phyloP scores from a whole-genome alignment of 495 filamentous ascomycete genomes.

The Evernia prunastri region DNA sequence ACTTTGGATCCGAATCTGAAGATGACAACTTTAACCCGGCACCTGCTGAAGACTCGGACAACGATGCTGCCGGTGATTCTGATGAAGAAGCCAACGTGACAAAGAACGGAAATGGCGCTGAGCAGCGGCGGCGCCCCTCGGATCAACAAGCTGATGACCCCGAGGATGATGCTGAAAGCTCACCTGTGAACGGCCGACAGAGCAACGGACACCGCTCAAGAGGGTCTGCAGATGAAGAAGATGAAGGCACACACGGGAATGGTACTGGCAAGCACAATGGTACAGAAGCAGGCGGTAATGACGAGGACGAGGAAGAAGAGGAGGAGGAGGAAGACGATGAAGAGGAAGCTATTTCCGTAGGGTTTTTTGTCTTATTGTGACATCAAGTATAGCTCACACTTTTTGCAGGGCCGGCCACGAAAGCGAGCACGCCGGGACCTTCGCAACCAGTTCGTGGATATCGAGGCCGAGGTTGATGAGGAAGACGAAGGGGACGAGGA shows the following conservation, averaged over 20 bases:
- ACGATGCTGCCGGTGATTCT: constrained; percentile 43
- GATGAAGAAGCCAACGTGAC: constrained; percentile 17
- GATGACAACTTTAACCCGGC: constrained; percentile 78
- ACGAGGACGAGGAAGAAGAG: constrained; percentile 44
- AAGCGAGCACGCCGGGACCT: constrained; percentile 67
- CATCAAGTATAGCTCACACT: constrained; percentile 12
- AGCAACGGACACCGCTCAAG: constrained; percentile 2
- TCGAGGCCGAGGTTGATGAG: constrained; percentile 93
- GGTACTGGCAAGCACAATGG: constrained; percentile 42
- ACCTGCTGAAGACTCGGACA: constrained; percentile 60
- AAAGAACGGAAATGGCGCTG: constrained; percentile 7
- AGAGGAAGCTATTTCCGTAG: constrained; percentile 55
- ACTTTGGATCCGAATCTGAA: constrained; percentile 67
- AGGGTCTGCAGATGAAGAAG: constrained; percentile 37
- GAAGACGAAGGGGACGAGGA: constrained; percentile 91
- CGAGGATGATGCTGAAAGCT: constrained; percentile 40
- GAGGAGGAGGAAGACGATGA: constrained; percentile 53
- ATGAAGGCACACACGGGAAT: constrained; percentile 46
- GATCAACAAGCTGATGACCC: constrained; percentile 24
- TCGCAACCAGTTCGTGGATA: constrained; percentile 82
- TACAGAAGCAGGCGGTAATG: constrained; percentile 43
- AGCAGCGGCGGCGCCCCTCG: constrained; percentile 10
- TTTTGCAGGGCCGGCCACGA: constrained; percentile 58
- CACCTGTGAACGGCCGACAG: constrained; percentile 15
- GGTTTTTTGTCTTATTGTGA: neutral